Base-by-base conservation (phyloP, 2,329 filamentous ascomycete genomes). In the Hypoxylon sp. region DNA sequence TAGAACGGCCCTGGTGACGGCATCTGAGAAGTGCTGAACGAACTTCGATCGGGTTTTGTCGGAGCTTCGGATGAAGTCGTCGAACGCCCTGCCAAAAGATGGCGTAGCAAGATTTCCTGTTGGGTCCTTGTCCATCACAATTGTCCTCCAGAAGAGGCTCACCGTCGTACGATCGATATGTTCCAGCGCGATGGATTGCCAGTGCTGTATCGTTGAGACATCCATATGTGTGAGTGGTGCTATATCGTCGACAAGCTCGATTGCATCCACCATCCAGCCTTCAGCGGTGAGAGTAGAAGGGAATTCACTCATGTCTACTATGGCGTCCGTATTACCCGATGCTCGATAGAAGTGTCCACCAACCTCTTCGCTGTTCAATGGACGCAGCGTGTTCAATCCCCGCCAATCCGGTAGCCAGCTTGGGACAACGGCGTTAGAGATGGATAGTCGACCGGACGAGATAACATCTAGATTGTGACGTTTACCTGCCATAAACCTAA, bases 81-180 rank as follows among this genome's bases (percentile, higher is more conserved):
- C 35, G 13, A 46, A 46, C 2, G 35, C 25, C n/a, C 29, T 46
- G 2, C 41, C 49, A n/a, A 52, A 46, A 19, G 49, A 52, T 1
- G 36, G 16, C 13, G 30, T 36, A 8, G 30, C 49, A 3, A 31
- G 21, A 8, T 46, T 52, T 2, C 49, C 49, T 15, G 23, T 30
- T 12, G 46, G 49, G n/a, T 52, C 49, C 15, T 52, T 52, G 20
- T 52, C 49, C 49, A 52, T 52, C 2, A 52, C n/a, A n/a, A 52
- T 52, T 7, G 36, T 46, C 7, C 30, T 46, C 49, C 42, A 41
- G 9, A 52, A 52, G 5, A 52, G 36, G 19, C 42, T 31, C 41
- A 41, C 46, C 1, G 21, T 46, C 7, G 31, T 26, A 4, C 25
- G 30, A 20, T 41, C 29, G 12, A 52, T n/a, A 9, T 42, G 37